Percentiles rank a stretch among this genome's conserved stretches.
phyloP scores from a whole-genome alignment of 108 stramenopile genomes.

The Epithemia pelagica region DNA sequence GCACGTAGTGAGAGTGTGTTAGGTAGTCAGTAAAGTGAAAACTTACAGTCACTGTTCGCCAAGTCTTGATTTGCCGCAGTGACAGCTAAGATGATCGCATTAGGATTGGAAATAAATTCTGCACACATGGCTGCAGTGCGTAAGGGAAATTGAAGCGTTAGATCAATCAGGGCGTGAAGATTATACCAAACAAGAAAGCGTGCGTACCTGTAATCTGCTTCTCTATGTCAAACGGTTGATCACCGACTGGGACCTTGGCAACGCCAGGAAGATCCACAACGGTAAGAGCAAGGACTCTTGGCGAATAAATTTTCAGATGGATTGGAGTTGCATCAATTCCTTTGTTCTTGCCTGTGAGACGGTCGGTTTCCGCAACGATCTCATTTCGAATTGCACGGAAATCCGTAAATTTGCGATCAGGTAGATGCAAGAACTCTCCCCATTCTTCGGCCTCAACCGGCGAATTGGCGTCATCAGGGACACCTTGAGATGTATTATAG shows the following conservation, averaged over 20 bases:
- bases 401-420: slow-evolving; percentile 77
- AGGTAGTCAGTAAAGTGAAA: no score
- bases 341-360: slow-evolving; percentile 90
- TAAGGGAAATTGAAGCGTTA: slow-evolving; percentile 8
- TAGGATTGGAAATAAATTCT: slow-evolving; percentile 88
- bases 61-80: slow-evolving; percentile 95
- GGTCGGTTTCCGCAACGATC: slow-evolving; percentile 91
- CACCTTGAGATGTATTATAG: slow-evolving; percentile 50
- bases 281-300: slow-evolving; percentile 93
- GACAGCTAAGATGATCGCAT: slow-evolving; percentile 95
- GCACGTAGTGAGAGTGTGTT: no score
- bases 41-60: slow-evolving; percentile 81
- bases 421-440: slow-evolving; percentile 95
- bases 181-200: not conserved
- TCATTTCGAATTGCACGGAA: slow-evolving; percentile 89
- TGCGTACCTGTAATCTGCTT: slow-evolving; percentile 1
- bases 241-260: slow-evolving; percentile 92
- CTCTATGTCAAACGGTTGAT: slow-evolving; percentile 75
- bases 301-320: slow-evolving; percentile 90
- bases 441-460: slow-evolving; percentile 37
- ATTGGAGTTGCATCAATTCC: slow-evolving; percentile 89
- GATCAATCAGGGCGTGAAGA: not conserved
- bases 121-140: slow-evolving; percentile 62
- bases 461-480: slow-evolving; percentile 12
- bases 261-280: slow-evolving; percentile 97